These are phyloP conservation scores for Sugiyamaella mastotermitis DNA, from an alignment of 805 yeast species.

Conservation along the genomic window DNA sequence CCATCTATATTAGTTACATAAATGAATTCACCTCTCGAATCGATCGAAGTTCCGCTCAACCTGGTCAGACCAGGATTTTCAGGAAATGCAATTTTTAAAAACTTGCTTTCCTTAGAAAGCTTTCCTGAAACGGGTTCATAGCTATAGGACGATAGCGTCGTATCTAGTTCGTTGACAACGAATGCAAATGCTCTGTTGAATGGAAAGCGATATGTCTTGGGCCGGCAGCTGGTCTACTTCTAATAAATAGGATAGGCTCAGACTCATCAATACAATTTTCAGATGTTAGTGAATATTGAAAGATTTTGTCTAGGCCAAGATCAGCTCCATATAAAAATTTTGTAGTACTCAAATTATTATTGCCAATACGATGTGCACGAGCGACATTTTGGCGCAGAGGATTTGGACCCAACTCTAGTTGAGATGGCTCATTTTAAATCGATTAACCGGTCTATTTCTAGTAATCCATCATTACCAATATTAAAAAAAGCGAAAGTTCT, in stretches of 20 bases:
- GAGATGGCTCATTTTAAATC: neutral
- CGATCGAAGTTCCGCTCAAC: conserved; percentile 6
- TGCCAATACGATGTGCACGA: conserved; percentile 13
- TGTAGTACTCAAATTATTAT: conserved; percentile 1
- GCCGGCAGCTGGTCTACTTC: conserved; percentile 6
- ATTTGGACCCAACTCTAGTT: conserved; percentile 4
- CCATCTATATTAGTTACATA: conserved; percentile 10
- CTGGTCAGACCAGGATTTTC: neutral
- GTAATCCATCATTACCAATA: no score
- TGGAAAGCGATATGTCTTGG: conserved; percentile 12
- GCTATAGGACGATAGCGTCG: conserved; percentile 5
- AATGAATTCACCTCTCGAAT: conserved; percentile 3
- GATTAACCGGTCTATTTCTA: neutral
- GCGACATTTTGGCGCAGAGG: conserved; percentile 8
- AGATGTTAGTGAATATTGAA: conserved; percentile 3
- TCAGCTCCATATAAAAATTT: conserved; percentile 8
- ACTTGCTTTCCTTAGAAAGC: conserved; percentile 1
- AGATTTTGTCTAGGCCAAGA: conserved; percentile 13
- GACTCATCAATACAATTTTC: no score
- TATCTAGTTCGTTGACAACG: conserved; percentile 10
- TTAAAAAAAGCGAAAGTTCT: conserved; percentile 5
- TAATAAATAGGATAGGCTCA: conserved; percentile 3
- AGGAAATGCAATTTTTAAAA: conserved; percentile 1
- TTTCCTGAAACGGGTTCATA: conserved; percentile 4
- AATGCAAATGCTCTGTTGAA: conserved; percentile 4